Conservation (phyloP, 352 stramenopile species). For the Phytopythium cucurbitacearum region DNA sequence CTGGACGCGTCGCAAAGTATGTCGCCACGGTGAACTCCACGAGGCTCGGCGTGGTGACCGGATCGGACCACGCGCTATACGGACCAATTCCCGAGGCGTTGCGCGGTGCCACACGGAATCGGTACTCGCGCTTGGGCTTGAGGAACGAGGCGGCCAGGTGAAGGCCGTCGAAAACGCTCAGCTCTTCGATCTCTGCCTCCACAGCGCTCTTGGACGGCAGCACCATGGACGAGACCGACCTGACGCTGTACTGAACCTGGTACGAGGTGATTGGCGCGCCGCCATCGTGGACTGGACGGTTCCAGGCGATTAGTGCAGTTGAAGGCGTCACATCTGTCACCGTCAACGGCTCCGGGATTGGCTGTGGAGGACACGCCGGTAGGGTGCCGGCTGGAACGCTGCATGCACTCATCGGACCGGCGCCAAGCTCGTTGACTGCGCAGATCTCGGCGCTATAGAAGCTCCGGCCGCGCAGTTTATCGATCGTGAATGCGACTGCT, state of each 20-base stretch:
- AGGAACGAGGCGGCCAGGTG: constrained; percentile 43
- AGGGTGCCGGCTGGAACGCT: constrained; percentile 38
- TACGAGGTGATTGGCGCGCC: constrained; percentile 38
- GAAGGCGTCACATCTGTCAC: constrained; percentile 42
- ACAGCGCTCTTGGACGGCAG: constrained; percentile 1
- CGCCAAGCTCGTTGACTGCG: constrained; percentile 43
- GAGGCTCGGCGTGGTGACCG: constrained; percentile 53
- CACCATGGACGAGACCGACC: background rate
- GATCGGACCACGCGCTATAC: constrained; percentile 31
- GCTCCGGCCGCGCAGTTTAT: constrained; percentile 29
- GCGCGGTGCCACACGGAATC: constrained; percentile 42
- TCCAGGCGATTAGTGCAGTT: constrained; percentile 35
- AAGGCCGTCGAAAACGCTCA: constrained; percentile 27
- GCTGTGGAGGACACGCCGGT: constrained; percentile 26
- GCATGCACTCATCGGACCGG: constrained; percentile 27
- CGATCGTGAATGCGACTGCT: constrained; percentile 14
- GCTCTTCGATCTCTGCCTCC: constrained; percentile 32
- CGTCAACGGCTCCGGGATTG: constrained; percentile 19
- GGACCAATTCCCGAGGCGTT: constrained; percentile 34
- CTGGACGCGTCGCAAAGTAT: constrained; percentile 44
- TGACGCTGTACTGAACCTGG: constrained; percentile 48
- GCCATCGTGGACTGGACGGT: constrained; percentile 39
- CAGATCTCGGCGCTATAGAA: constrained; percentile 46
- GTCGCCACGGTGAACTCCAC: constrained; percentile 57
- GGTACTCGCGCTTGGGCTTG: constrained; percentile 46